Evolutionary conservation across 441 rosid genomes (phyloP).

Genomic region (Populus hybrid): DNA sequence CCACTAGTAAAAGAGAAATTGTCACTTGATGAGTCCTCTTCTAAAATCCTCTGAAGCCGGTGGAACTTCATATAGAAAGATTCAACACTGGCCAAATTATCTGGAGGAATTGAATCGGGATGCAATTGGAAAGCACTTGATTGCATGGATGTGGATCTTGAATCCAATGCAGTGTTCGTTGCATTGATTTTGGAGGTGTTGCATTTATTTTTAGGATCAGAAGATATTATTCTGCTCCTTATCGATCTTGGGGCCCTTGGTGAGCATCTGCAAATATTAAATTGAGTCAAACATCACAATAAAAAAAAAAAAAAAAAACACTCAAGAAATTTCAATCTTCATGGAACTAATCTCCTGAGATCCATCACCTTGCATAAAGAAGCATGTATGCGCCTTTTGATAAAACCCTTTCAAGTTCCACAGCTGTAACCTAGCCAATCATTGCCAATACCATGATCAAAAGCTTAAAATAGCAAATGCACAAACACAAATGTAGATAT

Average conservation of each 20-base stretch:
- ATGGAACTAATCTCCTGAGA: constrained; percentile 16
- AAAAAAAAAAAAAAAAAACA: not conserved
- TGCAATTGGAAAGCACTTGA: constrained; percentile 24
- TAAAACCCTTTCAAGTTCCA: constrained; percentile 69
- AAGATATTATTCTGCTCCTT: constrained; percentile 44
- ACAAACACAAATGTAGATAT: not conserved
- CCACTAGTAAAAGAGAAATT: constrained; percentile 77
- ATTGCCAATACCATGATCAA: constrained; percentile 7
- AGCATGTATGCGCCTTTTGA: constrained; percentile 83
- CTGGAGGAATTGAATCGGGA: constrained; percentile 30
- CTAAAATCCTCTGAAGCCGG: constrained; percentile 58
- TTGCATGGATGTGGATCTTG: constrained; percentile 30
- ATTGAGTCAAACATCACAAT: constrained; percentile 3
- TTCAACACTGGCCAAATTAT: constrained; percentile 42
- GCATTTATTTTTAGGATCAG: constrained; percentile 38
- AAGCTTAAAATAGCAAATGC: not conserved
- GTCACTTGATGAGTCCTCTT: constrained; percentile 87
- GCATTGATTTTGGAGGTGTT: constrained; percentile 23
- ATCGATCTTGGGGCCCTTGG: constrained; percentile 78
- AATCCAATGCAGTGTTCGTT: constrained; percentile 25
- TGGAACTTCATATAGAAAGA: constrained; percentile 67
- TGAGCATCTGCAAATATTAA: constrained; percentile 61
- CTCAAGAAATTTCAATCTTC: not conserved
- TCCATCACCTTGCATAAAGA: constrained; percentile 76
- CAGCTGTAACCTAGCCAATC: constrained; percentile 59